Conservation (phyloP, 202 grass and related monocot species). For the Panicum hallii region DNA sequence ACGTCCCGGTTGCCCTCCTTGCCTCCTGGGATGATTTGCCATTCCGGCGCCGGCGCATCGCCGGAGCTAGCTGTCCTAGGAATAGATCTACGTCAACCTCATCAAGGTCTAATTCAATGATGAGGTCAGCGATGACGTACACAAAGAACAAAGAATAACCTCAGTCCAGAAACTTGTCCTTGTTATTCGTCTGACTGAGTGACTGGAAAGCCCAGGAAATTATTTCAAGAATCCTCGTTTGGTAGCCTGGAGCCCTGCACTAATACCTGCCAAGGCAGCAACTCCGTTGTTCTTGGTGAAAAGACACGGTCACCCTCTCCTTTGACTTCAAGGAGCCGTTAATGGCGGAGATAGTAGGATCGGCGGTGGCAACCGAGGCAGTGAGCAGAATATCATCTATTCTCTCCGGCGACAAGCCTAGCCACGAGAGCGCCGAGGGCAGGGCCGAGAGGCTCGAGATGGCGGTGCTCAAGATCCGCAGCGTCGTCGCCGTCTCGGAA, state of each 20-base stretch:
- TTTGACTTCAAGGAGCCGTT: not conserved
- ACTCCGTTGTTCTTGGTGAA: not conserved
- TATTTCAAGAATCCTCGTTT: too few species aligned
- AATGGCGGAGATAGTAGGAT: slow-evolving; percentile 24
- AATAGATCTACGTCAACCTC: too few species aligned
- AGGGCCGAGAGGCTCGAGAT: slow-evolving; percentile 35
- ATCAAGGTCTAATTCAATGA: too few species aligned
- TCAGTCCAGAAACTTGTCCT: too few species aligned
- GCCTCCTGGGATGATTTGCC: not conserved
- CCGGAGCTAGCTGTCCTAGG: too few species aligned
- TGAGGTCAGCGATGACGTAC: too few species aligned
- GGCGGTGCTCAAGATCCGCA: slow-evolving; percentile 35
- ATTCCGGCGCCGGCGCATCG: too few species aligned
- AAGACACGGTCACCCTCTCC: not conserved
- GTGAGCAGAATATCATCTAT: slow-evolving; percentile 2
- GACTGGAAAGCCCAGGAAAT: too few species aligned
- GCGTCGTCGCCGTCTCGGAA: slow-evolving; percentile 6
- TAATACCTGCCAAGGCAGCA: not conserved
- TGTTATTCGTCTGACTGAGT: too few species aligned
- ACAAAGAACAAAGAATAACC: too few species aligned
- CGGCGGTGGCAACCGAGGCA: slow-evolving; percentile 9
- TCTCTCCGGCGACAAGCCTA: not conserved
- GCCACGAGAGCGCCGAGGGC: not conserved
- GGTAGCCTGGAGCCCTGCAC: too few species aligned
- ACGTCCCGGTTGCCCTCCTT: not conserved